A percentile compares a stretch with the other conserved stretches of the same genome.
These are phyloP conservation scores for Kuraishia ogatae DNA, from an alignment of 805 yeast species.

Conservation along the genomic window DNA sequence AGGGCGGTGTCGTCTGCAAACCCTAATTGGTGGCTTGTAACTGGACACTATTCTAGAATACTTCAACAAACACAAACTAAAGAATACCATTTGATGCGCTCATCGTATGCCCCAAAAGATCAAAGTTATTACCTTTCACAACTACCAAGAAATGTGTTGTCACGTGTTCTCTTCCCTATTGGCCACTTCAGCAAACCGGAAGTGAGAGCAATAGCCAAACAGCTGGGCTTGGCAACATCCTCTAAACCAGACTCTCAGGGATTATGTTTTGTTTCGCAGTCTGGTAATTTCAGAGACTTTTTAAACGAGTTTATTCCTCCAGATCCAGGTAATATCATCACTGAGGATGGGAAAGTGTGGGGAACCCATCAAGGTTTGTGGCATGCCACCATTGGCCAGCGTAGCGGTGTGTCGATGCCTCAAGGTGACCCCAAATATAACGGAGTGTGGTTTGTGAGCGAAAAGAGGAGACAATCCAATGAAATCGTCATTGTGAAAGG, in stretches of 20 bases:
- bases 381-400: constrained; percentile 94
- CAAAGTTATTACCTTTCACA: constrained; percentile 87
- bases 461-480: constrained; percentile 53
- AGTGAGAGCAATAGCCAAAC: constrained; percentile 59
- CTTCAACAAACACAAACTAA: constrained; percentile 24
- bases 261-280: constrained; percentile 71
- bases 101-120: constrained; percentile 58
- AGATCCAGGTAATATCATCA: constrained; percentile 72
- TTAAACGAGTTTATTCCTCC: constrained; percentile 65
- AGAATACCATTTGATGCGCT: constrained; percentile 44
- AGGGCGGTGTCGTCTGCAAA: too few species aligned
- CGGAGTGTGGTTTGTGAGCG: constrained; percentile 86
- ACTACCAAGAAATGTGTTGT: constrained; percentile 36
- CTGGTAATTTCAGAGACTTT: constrained; percentile 60
- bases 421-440: constrained; percentile 70
- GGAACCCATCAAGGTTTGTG: constrained; percentile 84
- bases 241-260: constrained; percentile 93
- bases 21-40: constrained; percentile 72
- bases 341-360: constrained; percentile 65
- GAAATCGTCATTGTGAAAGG: constrained; percentile 78
- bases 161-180: constrained; percentile 62
- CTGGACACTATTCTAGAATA: constrained; percentile 74
- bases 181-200: constrained; percentile 72
- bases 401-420: constrained; percentile 73
- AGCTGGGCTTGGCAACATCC: constrained; percentile 46